Evolutionary conservation across 164 flowering plant species (phyloP), one percentile per base, ranked within the genome.

Genomic region (Magnolia changhungtana): DNA sequence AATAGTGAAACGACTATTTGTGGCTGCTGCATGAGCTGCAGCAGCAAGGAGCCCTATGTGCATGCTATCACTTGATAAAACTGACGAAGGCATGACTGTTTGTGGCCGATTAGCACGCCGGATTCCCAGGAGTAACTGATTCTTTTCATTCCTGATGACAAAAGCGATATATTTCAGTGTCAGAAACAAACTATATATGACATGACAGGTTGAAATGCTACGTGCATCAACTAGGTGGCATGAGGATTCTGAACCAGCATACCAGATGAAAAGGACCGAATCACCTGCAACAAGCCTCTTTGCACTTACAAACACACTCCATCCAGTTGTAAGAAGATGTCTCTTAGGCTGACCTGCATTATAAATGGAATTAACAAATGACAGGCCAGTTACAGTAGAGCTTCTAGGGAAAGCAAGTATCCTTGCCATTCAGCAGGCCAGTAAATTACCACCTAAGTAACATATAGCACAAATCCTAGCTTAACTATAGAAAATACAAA

Each of bases 31-130:
- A 88, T 94, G 98, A 78, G 98, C 98, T 67, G 98, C 98, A 29
- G 98, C 97, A 72, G 98, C 98, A 76, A 94, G 96, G 74, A 94
- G 95, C 50, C 98, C 98, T 69, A 92, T 81, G 81, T 94, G 98
- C 98, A 94, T 94, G 77, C 98, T 94, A 76, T 94, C 98, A 77
- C 97, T 90, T 19, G 98, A 94, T 79, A 94, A 82, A 81, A 94
- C 98, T 1, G 98, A 94, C 45, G 98, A 94, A 63, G 98, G 97
- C 94, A 91, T 92, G 49, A 92, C 91, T 59, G 95, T 89, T 83
- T 93, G 98, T 20, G 96, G 92, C 51, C 98, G 83, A 84, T 82
- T 91, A 72, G 98, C 97, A 72, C 90, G 95, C 16, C 97, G 85
- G 72, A 94, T 93, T n/a, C 98, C 98, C 50, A 94, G 88, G 21